A percentile compares a stretch with the other conserved stretches of the same genome.
Evolutionary conservation across 2,329 filamentous ascomycete species (phyloP).

Genomic region (Xylaria hypoxylon): DNA sequence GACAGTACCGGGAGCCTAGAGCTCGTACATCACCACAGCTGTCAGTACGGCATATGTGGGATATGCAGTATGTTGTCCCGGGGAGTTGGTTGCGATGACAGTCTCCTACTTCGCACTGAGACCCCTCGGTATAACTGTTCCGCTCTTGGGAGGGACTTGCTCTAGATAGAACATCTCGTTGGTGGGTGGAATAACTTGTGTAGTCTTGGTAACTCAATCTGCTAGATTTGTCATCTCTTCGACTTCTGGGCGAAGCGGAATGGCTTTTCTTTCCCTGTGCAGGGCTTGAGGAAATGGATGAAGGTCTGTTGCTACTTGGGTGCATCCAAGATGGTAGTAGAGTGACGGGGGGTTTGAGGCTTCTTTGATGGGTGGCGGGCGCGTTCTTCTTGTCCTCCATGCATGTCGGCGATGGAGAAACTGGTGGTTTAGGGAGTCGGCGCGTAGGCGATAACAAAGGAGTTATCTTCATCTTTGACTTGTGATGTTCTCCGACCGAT

Average conservation of each 20-base stretch:
- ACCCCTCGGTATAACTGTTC: background rate
- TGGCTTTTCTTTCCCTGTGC: background rate
- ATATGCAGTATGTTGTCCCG: conserved; percentile 12
- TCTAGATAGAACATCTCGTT: background rate
- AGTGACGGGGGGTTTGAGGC: background rate
- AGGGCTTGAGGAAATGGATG: background rate
- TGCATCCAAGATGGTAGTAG: background rate
- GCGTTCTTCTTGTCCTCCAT: background rate
- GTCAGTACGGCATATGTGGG: conserved; percentile 16
- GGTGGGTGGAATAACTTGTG: background rate
- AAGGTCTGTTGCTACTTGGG: background rate
- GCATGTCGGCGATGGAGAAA: background rate
- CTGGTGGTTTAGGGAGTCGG: background rate
- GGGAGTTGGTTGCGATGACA: background rate
- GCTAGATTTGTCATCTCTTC: background rate
- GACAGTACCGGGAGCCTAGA: conserved; percentile 15
- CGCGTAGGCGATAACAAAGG: background rate
- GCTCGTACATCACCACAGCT: conserved; percentile 15
- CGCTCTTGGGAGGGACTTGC: no score
- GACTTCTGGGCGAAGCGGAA: background rate
- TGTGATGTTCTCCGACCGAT: no score
- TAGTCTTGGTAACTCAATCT: background rate
- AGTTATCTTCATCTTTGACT: no score
- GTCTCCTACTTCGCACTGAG: conserved; percentile 28
- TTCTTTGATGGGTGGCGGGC: background rate